phyloP scores from a whole-genome alignment of 306 rosid species.

The Glycyrrhiza uralensis region DNA sequence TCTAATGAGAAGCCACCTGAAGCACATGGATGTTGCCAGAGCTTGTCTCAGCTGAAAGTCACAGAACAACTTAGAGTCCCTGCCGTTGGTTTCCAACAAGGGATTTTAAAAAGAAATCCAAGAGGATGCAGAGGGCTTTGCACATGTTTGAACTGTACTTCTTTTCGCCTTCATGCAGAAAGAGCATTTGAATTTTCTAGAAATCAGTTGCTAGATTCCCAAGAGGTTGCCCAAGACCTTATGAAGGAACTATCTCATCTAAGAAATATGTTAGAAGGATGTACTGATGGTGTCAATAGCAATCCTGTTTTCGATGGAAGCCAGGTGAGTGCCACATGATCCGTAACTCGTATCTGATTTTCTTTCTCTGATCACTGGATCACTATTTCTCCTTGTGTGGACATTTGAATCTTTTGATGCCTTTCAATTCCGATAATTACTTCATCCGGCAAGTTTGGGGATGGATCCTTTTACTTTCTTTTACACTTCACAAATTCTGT shows the following conservation, averaged over 20 bases:
- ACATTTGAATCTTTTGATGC: background rate
- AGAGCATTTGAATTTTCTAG: slow-evolving; percentile 88
- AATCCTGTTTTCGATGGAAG: slow-evolving; percentile 21
- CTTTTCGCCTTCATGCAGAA: slow-evolving; percentile 78
- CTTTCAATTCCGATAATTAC: background rate
- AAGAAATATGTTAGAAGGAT: slow-evolving; percentile 47
- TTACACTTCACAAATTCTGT: background rate
- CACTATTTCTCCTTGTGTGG: background rate
- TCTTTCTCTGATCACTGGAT: background rate
- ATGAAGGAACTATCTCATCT: slow-evolving; percentile 57
- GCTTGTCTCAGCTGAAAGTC: slow-evolving; percentile 20
- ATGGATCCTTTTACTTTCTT: background rate
- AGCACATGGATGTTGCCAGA: slow-evolving; percentile 21
- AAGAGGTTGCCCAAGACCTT: slow-evolving; percentile 67
- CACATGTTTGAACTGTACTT: slow-evolving; percentile 77
- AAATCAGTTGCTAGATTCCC: slow-evolving; percentile 70
- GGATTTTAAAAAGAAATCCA: slow-evolving; percentile 72
- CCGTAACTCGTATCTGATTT: background rate
- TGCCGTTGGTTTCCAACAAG: slow-evolving; percentile 4
- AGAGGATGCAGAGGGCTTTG: slow-evolving; percentile 92
- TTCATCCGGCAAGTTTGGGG: background rate
- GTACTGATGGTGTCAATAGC: slow-evolving; percentile 27
- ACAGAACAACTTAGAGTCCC: slow-evolving; percentile 11
- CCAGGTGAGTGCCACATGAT: slow-evolving; percentile 43
- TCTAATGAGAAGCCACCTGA: slow-evolving; percentile 27